Evolutionary conservation across 768 basidiomycete species (phyloP), one percentile per base, ranked within the genome.

Genomic region (Lactifluus piperatus): DNA sequence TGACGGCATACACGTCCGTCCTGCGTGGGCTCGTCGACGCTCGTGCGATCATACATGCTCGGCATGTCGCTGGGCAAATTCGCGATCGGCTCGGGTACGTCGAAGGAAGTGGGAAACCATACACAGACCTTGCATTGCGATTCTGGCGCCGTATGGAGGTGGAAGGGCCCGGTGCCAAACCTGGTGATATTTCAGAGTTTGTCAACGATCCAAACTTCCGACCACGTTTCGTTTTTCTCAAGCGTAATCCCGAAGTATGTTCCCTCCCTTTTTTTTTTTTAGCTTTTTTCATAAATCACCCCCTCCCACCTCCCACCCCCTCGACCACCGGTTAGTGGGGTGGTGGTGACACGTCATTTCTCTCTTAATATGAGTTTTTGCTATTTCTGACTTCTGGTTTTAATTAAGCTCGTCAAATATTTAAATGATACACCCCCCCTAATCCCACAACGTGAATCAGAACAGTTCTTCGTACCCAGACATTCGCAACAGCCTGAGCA

Each of bases 11-110:
- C n/a, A 60, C 59, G 6, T 18, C 48, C 18, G 54, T 51, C 29
- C 43, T 60, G 36, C 59, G 59, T 32, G 54, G 54, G 18, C 20
- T 60, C 22, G 6, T 46, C n/a, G 59, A 60, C 20, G 20, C 49
- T 2, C 54, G 54, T 18, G 27, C 49, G 7, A 5, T 60, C n/a
- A 11, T 2, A 39, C 32, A 20, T 1, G 58, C 58, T 14, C 47
- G 53, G 10, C 14, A 4, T 1, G 53, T 60, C 41, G 58, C 53
- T 0, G 32, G 37, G n/a, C 24, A 36, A 32, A 24, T 60, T 32
- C 20, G 14, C 8, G 41, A 36, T n/a, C 47, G n/a, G 4, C 30
- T 60, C 24, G 52, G 39, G 14, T 60, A 60, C 54, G 26, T 27
- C 14, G 59, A 55, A 20, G 58, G 34, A 9, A 20, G 41, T 1